These are phyloP conservation scores for Annulohypoxylon stygium DNA, from an alignment of 495 filamentous ascomycete genomes.

Conservation along the genomic window DNA sequence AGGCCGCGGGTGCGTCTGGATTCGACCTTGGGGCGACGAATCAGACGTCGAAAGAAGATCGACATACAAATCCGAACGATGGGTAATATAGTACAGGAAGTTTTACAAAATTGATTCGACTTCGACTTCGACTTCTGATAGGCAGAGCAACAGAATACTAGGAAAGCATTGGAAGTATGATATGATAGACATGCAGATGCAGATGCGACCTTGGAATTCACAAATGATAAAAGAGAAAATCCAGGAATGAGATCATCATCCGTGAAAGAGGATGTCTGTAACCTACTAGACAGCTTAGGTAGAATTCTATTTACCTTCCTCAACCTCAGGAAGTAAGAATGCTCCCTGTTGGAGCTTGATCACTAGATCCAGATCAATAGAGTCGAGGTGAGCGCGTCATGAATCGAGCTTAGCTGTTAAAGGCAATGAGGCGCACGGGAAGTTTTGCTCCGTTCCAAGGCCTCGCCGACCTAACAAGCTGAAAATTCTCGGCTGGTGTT, in stretches of 20 bases:
- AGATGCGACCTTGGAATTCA: conserved; percentile 1
- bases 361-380: neutral
- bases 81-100: conserved; percentile 7
- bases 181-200: neutral
- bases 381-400: conserved; percentile 34
- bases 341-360: conserved; percentile 4
- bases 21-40: conserved; percentile 31
- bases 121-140: conserved; percentile 3
- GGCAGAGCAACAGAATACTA: neutral
- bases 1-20: conserved; percentile 9
- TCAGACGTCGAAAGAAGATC: conserved; percentile 24
- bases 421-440: conserved; percentile 23
- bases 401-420: conserved; percentile 17
- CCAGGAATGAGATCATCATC: conserved; percentile 38
- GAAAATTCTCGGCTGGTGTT: neutral
- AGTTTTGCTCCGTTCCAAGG: conserved; percentile 34
- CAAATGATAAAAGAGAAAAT: conserved; percentile 20
- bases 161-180: neutral
- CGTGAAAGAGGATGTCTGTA: conserved; percentile 25
- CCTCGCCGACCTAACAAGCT: conserved; percentile 5
- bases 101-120: conserved; percentile 10
- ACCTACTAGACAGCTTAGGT: neutral
- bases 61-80: conserved; percentile 35
- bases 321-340: neutral
- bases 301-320: neutral